phyloP scores from a whole-genome alignment of 352 stramenopile species.

The Globisporangium acanthophoron region DNA sequence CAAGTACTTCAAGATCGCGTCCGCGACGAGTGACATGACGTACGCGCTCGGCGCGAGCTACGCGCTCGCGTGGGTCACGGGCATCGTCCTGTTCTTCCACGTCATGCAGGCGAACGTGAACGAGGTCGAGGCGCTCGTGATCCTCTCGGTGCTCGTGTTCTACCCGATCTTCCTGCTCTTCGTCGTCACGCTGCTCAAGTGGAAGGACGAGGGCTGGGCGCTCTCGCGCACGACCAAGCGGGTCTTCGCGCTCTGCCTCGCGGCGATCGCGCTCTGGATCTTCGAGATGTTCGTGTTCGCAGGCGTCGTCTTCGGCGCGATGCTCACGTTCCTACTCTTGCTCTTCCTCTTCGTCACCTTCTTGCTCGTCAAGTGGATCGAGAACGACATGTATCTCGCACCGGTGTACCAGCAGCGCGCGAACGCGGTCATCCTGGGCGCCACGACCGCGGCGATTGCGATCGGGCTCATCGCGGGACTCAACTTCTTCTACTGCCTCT shows the following conservation, averaged over 20 bases:
- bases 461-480: conserved; percentile 41
- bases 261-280: conserved; percentile 52
- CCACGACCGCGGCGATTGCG: conserved; percentile 33
- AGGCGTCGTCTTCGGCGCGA: conserved; percentile 38
- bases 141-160: conserved; percentile 71
- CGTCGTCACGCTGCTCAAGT: conserved; percentile 65
- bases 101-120: conserved; percentile 59
- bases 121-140: conserved; percentile 60
- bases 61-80: conserved; percentile 59
- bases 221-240: conserved; percentile 44
- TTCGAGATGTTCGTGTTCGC: conserved; percentile 77
- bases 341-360: conserved; percentile 72
- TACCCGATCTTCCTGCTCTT: conserved; percentile 79
- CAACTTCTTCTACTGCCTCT: conserved; percentile 82
- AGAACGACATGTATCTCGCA: conserved; percentile 80
- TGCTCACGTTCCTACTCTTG: conserved; percentile 50
- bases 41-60: conserved; percentile 44
- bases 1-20: conserved; percentile 76
- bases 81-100: conserved; percentile 65
- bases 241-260: conserved; percentile 25
- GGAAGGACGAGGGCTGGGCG: conserved; percentile 68
- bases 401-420: conserved; percentile 51
- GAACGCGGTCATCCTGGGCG: conserved; percentile 29
- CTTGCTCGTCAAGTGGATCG: conserved; percentile 79
- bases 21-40: conserved; percentile 52